Evolutionary conservation across 1,284 basidiomycete species (phyloP).

Genomic region (Testicularia cyperi): DNA sequence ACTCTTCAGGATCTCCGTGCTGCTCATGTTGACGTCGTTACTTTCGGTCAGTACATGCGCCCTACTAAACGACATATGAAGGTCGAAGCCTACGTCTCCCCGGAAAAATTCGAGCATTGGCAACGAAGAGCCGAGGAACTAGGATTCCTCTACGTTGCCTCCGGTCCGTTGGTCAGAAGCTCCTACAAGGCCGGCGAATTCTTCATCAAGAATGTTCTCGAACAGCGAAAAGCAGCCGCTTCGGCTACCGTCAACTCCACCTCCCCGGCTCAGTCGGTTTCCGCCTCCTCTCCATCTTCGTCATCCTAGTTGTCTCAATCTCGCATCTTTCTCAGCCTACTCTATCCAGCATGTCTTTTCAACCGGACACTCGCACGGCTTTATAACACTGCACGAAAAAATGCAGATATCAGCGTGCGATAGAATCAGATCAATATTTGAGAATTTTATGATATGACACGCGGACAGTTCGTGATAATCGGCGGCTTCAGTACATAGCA

Average conservation of each 20-base stretch:
- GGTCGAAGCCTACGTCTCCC: slow-evolving; percentile 91
- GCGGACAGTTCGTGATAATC: no score
- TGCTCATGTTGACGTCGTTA: slow-evolving; percentile 91
- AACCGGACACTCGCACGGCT: no score
- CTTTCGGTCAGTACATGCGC: slow-evolving; percentile 99
- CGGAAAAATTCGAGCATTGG: slow-evolving; percentile 90
- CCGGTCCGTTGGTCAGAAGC: slow-evolving; percentile 90
- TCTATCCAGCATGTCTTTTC: no score
- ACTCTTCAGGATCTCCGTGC: slow-evolving; percentile 84
- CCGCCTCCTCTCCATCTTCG: no score
- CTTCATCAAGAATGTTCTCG: slow-evolving; percentile 57
- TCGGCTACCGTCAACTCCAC: neutral
- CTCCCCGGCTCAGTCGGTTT: neutral
- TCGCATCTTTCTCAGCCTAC: no score
- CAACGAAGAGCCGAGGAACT: slow-evolving; percentile 83
- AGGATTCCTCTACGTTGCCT: slow-evolving; percentile 96
- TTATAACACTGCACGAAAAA: no score
- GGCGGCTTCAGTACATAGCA: no score
- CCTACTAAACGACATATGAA: slow-evolving; percentile 99
- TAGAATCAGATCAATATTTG: no score
- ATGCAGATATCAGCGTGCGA: no score
- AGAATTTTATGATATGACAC: no score
- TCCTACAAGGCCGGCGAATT: slow-evolving; percentile 80
- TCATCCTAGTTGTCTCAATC: no score
- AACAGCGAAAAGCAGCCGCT: slow-evolving; percentile 19